phyloP scores from a whole-genome alignment of 2,329 filamentous ascomycete genomes.

The Pseudonectria foliicola region DNA sequence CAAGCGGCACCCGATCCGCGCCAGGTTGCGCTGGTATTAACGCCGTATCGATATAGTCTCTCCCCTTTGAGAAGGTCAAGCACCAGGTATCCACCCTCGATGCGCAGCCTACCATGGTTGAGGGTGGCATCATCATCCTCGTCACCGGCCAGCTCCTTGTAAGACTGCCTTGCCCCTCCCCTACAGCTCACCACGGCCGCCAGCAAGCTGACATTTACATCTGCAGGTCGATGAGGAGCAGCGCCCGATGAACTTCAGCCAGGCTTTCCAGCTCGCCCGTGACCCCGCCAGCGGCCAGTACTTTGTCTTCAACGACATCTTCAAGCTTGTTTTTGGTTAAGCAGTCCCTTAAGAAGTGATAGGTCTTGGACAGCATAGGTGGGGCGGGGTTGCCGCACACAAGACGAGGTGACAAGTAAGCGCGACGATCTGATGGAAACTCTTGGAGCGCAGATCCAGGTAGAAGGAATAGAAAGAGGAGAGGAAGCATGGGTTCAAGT shows the following conservation, averaged over 20 bases:
- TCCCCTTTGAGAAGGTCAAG: conserved; percentile 75
- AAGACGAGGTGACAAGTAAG: conserved; percentile 2
- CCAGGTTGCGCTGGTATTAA: neutral
- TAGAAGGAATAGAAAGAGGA: conserved; percentile 2
- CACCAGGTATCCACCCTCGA: conserved; percentile 74
- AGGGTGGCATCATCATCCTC: conserved; percentile 72
- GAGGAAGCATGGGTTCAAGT: conserved; percentile 4
- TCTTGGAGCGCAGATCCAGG: conserved; percentile 10
- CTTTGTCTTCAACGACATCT: conserved; percentile 91
- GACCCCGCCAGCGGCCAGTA: conserved; percentile 58
- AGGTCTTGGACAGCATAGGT: conserved; percentile 11
- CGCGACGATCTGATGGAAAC: conserved; percentile 17
- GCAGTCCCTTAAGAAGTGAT: conserved; percentile 1
- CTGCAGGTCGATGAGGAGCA: conserved; percentile 77
- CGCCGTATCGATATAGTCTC: conserved; percentile 40
- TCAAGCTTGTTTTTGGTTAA: conserved; percentile 74
- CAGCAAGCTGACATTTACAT: conserved; percentile 1
- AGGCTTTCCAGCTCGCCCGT: conserved; percentile 77
- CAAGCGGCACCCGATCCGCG: conserved; percentile 3
- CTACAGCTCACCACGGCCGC: conserved; percentile 1
- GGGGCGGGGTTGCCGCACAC: conserved; percentile 3
- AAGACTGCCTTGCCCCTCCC: conserved; percentile 28
- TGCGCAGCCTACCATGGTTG: conserved; percentile 63
- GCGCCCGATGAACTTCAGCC: conserved; percentile 83
- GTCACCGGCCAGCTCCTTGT: conserved; percentile 84